Evolutionary conservation across 2,329 filamentous ascomycete genomes (phyloP), one percentile per base, ranked within the genome.

Genomic region (Pestalotiopsis sp.): DNA sequence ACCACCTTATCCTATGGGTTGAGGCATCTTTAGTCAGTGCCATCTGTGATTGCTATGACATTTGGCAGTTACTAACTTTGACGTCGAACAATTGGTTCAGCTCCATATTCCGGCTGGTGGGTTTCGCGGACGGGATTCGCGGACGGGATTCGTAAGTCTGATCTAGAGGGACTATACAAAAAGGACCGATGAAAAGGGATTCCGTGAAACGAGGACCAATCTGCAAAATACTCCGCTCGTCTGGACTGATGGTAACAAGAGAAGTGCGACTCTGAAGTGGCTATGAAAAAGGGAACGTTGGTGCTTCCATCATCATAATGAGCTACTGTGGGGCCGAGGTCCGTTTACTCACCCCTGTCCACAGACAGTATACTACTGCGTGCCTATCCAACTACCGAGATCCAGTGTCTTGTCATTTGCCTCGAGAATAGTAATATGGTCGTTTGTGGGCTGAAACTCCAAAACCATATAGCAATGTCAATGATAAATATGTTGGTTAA

Each of bases 1-100:
- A 88, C 85, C 66, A 87, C 85, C 81, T 89, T 90, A 77, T 81
- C 86, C 84, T 87, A 70, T 65, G 31, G 36, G 20, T 14, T 45
- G 63, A 68, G 41, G 60, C 20, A 23, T 23, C 20, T 40, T 7
- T 61, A 52, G 45, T 12, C 45, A 65, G 41, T 25, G 41, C 25
- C 49, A 2, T 13, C 38, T 7, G 12, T 9, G 25, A 7, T 23
- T 45, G 14, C 6, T 12, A 25, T 4, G 38, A 41, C 12, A 12
- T 3, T 23, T n/a, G 65, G 67, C 36, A 14, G 9, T 65, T 40
- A 71, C 79, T 73, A 75, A 89, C 88, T 84, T 90, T 87, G 73
- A 91, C 87, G 72, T 86, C 81, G 75, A 90, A 90, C 49, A 91
- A 81, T 70, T 72, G 84, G 72, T 83, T 79, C 12, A 83, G 75